Base-by-base conservation (phyloP, 768 basidiomycete genomes). In the Holtermanniella nyarrowii region DNA sequence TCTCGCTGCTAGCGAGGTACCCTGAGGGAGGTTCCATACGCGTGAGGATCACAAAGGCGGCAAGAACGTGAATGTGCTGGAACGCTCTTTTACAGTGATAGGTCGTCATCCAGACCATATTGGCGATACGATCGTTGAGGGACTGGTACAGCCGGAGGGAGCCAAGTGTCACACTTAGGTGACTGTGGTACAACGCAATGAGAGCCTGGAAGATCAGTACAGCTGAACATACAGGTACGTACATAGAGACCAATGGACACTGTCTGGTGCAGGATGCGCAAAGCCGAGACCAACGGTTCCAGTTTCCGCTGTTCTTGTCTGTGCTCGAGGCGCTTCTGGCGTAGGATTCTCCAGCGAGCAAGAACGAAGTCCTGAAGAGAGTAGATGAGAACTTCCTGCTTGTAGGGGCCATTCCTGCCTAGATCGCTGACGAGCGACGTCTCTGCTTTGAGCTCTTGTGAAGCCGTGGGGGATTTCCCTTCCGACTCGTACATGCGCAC, bases 281-380 rank as follows among this genome's bases (percentile, higher is more conserved):
- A 16, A 7, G 31, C 16, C 16, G 31, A 7, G 31, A 37, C 7
- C 10, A 37, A 16, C 16, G 31, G 31, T 37, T 37, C 31, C 7
- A 7, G 16, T 16, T 37, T 37, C 10, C 31, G 31, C 31, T 7
- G 16, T 37, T 37, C 31, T 7, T 7, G 10, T 16, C 16, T 7
- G 10, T 37, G 31, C 31, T 37, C 31, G 7, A 61, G 45, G 27
- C 52, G 83, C 81, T 79, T 70, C 65, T 75, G 78, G 59, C 83
- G 74, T 2, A 86, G 79, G 25, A 72, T 75, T 3, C 82, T 77
- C 88, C 88, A 91, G 5, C 80, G 79, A 49, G 79, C 77, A 51
- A 90, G 73, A 49, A 90, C 82, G 88, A 88, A 91, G 31, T 85
- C 82, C 11, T 81, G 82, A 14, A 91, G 76, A 3, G 85, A 85